Base-by-base conservation (phyloP, 2,329 filamentous ascomycete genomes). In the Paecilomyces sp. region DNA sequence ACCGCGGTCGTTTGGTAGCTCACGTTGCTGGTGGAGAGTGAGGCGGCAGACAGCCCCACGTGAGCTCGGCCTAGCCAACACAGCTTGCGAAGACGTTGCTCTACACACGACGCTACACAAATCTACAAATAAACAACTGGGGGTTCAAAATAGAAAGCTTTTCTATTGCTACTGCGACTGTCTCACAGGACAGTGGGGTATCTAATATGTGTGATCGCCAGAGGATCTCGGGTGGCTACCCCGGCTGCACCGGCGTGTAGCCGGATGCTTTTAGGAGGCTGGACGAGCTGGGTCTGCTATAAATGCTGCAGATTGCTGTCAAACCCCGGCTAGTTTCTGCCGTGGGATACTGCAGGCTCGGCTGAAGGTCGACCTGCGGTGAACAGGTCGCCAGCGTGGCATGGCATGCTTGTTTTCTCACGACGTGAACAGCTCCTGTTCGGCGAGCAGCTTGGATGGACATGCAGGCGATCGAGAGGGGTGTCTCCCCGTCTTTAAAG, bases 161-260 rank as follows among this genome's bases (percentile, higher is more conserved):
- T 47, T n/a, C 15, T 47, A 47, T 47, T 47, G 36, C 36, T 18
- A 47, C 15, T 47, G 36, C 36, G 7, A 18, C 7, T 47, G 36
- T 47, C 36, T 60, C 56, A 57, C 18, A 55, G 33, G 54, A 59
- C 54, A 56, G 55, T 47, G 51, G 66, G 66, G 65, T 68, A 68
- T 68, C 66, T 65, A 64, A 55, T 33, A 30, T 61, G 28, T 22
- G 47, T 31, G 9, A 22, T 50, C 33, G 22, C 22, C 18, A 15
- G 18, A 15, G 47, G 36, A 47, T 47, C 36, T 47, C 2, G 36
- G n/a, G 36, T 47, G 15, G 36, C 36, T 47, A 47, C 6, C 36
- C 31, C 36, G 36, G 36, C n/a, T 47, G 36, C 15, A n/a, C 36
- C 18, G 36, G 15, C 13, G 15, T 18, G 36, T 47, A 47, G 8